Evolutionary conservation across 306 rosid genomes (phyloP).

Genomic region (Urtica urens): DNA sequence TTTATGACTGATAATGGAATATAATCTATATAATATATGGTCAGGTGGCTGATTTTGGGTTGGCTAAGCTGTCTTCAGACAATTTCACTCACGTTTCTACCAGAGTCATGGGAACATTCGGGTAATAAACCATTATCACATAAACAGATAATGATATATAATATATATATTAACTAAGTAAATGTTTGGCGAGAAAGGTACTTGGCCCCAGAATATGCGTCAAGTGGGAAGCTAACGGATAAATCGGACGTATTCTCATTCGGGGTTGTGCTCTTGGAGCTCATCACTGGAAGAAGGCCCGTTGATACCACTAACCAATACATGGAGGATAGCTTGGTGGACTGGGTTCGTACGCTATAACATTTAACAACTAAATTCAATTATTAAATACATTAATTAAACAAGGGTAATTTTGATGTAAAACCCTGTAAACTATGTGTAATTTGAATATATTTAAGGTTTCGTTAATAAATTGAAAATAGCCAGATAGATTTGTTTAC

Average conservation of each 20-base stretch:
- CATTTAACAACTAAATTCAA: too few species aligned
- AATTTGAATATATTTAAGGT: too few species aligned
- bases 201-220: slow-evolving; percentile 90
- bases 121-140: slow-evolving; percentile 37
- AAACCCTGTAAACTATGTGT: too few species aligned
- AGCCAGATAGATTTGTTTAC: too few species aligned
- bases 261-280: slow-evolving; percentile 86
- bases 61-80: slow-evolving; percentile 72
- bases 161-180: neutral
- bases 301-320: slow-evolving; percentile 36
- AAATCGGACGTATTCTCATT: slow-evolving; percentile 89
- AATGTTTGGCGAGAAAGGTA: slow-evolving; percentile 70
- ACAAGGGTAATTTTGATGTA: too few species aligned
- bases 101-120: slow-evolving; percentile 89
- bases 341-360: slow-evolving; percentile 52
- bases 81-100: slow-evolving; percentile 82
- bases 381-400: too few species aligned
- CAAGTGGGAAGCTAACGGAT: slow-evolving; percentile 84
- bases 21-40: neutral
- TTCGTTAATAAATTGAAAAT: too few species aligned
- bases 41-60: slow-evolving; percentile 93
- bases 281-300: slow-evolving; percentile 65
- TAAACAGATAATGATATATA: neutral
- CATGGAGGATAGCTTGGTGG: slow-evolving; percentile 85
- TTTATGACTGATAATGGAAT: neutral